Evolutionary conservation across 2,329 filamentous ascomycete genomes (phyloP), one percentile per base, ranked within the genome.

Genomic region (Epicoccum sorghinum): DNA sequence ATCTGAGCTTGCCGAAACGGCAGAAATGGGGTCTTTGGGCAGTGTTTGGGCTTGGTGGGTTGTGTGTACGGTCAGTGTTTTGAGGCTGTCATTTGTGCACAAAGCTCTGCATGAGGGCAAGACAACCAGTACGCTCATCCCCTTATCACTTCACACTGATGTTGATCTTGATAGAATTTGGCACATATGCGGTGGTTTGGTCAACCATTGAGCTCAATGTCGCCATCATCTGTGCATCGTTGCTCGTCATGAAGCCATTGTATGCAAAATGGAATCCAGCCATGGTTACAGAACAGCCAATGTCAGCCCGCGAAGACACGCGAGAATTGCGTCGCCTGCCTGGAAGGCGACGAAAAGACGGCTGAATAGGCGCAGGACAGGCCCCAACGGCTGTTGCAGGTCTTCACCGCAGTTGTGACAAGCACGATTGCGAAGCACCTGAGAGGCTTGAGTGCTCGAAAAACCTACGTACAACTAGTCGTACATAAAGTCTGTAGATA

Each of bases 201-300:
- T 77, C 74, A 2, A 69, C 69, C 2, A 65, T 75, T 36, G 77
- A 80, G 63, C 68, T 75, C 43, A 79, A 79, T 44, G 67, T 77
- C 1, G 75, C 76, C 23, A 78, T 80, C 58, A 72, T 77, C 4
- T 80, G 76, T 59, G 76, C 77, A 9, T 79, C 73, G 2, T 55
- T 80, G 14, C 63, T 79, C 1, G 75, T 77, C 2, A 69, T 80
- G 56, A 79, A 78, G 46, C 77, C 75, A 6, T 63, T 79, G 7
- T 53, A 79, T 47, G 59, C 65, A 7, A 68, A 64, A 13, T 55
- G 72, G 38, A 71, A 74, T 18, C 77, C 77, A 0, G 57, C 57
- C 3, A 47, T 77, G 22, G 53, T 72, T 22, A 48, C 56, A 4
- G 61, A 63, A 22, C 55, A 61, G 22, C 49, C 57, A 2, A 27